Evolutionary conservation across 2,329 filamentous ascomycete species (phyloP), one percentile per base, ranked within the genome.

Genomic region (Cercospora sp.): DNA sequence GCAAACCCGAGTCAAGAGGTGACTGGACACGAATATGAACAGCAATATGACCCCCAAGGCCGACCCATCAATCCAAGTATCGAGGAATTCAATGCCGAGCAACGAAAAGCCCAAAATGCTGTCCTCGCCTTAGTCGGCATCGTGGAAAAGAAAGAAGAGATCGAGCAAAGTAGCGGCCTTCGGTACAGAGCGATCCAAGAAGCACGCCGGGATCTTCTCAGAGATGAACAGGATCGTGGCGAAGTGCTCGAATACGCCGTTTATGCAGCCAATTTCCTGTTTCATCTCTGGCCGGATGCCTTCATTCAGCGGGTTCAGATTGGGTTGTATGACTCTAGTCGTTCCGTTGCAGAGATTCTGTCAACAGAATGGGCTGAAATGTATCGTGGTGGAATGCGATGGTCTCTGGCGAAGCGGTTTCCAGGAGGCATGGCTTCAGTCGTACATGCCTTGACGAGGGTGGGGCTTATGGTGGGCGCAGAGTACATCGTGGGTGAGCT

Each of bases 51-150:
- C 69, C 74, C 78, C 45, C 80, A 80, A 67, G 82, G 82, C 18
- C 79, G 80, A 49, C 82, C 82, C 3, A 74, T 80, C 72, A 83
- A 83, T 62, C 78, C 80, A 10, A 73, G 75, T 40, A 79, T 80
- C 10, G 79, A 79, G 30, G 76, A 77, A 5, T 78, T 80, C 63
- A 81, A 80, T 37, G 77, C 80, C 37, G 76, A 75, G 30, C 75
- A 82, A 43, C 77, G 83, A 62, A 78, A 80, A 63, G 82, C 83
- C 7, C 81, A 83, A 65, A 85, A 85, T 57, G 81, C 83, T 70
- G 80, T 84, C 1, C 77, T 84, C 5, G 81, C 80, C 21, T 79
- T 82, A 0, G 81, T 84, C 9, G 83, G 82, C 21, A 82, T 84
- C 0, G 80, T 84, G 0, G 81, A 83, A 71, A 76, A 80, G 66